Base-by-base conservation (phyloP, 1,139 yeast genomes). In the Chernovozyma aurita region DNA sequence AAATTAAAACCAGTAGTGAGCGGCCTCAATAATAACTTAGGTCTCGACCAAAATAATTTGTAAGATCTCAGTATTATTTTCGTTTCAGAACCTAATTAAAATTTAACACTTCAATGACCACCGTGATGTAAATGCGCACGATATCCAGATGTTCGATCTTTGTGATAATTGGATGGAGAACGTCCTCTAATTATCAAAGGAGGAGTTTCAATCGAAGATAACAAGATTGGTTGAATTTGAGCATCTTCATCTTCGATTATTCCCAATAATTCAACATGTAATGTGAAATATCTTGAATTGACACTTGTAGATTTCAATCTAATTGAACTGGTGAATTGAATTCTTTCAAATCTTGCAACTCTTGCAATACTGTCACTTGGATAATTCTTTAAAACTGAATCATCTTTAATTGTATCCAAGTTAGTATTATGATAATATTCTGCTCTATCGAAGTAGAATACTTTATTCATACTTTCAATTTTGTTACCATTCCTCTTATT, bases 261-360 rank as follows among this genome's bases (percentile, higher is more conserved):
- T 5, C 70, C 85, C 33, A 80, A 67, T 37, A 80, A 62, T 39
- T 78, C 78, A 18, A 79, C 80, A 42, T 66, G 63, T 36, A 80
- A 57, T 18, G 73, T 69, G 45, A 77, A 80, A 46, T 70, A 73
- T 44, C 76, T 67, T 22, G 65, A 61, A 36, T 61, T 67, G 28
- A 64, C 61, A 2, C 65, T 49, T 0, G 78, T 66, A 31, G 73
- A 67, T 45, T 76, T 75, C 42, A 75, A 65, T 46, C 80, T 69
- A 30, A 76, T 73, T 1, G 85, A 75, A 6, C 82, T 73, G 3
- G 82, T 70, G 50, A 80, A 80, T 50, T 80, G 88, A 36, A 80
- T 75, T 49, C 88, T 63, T 50, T 80, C 87, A 51, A 78, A 80
- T 33, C 82, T 60, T 1, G 85, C 85, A 11, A 78, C 85, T 43